A percentile compares a stretch with the other conserved stretches of the same genome.
Conservation (phyloP, 179 eudicot genomes). For the Silene vulgaris region DNA sequence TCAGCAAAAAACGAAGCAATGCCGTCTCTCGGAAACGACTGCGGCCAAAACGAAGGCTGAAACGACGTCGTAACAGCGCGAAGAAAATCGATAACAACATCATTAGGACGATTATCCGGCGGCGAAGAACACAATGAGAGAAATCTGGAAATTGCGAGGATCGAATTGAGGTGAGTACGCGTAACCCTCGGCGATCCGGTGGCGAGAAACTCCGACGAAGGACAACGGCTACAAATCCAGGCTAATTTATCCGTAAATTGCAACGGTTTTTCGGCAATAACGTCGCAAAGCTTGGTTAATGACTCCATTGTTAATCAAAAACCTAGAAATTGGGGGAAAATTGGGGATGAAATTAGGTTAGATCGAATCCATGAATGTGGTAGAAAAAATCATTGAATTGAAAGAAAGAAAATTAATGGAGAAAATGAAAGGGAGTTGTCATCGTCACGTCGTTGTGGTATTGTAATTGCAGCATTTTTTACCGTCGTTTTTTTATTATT, state of each 20-base stretch:
- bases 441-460: conserved; percentile 21
- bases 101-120: conserved; percentile 41
- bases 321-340: conserved; percentile 3
- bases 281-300: conserved; percentile 73
- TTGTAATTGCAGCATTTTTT: conserved; percentile 10
- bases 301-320: conserved; percentile 56
- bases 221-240: conserved; percentile 82
- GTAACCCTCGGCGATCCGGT: conserved; percentile 57
- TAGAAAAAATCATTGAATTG: conserved; percentile 17
- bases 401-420: neutral
- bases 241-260: conserved; percentile 59
- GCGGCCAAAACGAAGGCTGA: conserved; percentile 71
- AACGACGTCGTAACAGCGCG: conserved; percentile 54
- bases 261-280: conserved; percentile 60
- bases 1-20: conserved; percentile 52
- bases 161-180: conserved; percentile 68
- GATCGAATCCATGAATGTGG: conserved; percentile 2
- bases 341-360: neutral
- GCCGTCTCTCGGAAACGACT: conserved; percentile 42
- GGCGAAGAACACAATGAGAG: conserved; percentile 60
- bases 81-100: conserved; percentile 46
- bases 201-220: conserved; percentile 44
- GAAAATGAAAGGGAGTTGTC: conserved; percentile 12
- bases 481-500: neutral
- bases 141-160: conserved; percentile 54